phyloP scores from a whole-genome alignment of 352 stramenopile genomes.

The Globisporangium echinulatum region DNA sequence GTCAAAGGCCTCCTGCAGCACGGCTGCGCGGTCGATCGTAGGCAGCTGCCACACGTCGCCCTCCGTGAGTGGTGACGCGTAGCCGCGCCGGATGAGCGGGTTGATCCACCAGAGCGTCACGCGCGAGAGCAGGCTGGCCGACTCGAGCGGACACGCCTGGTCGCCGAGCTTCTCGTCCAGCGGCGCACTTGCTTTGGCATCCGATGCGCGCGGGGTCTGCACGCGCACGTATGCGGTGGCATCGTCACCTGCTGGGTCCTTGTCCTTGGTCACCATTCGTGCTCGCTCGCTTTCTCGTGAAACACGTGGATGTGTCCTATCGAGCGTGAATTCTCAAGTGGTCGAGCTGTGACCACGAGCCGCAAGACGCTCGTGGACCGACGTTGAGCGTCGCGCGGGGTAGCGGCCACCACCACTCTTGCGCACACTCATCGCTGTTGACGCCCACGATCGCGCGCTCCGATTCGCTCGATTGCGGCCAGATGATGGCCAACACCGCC shows the following conservation, averaged over 20 bases:
- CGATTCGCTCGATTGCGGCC: no score
- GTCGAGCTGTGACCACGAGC: no score
- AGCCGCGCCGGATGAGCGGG: slow-evolving; percentile 13
- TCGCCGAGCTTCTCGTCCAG: slow-evolving; percentile 1
- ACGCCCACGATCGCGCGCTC: no score
- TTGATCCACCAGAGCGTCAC: slow-evolving; percentile 19
- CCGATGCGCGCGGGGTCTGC: slow-evolving; percentile 9
- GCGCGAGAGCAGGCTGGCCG: slow-evolving; percentile 14
- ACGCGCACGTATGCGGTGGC: slow-evolving; percentile 11
- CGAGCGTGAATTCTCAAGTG: no score
- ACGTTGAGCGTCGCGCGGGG: no score
- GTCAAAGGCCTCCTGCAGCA: slow-evolving; percentile 23
- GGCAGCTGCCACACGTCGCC: slow-evolving; percentile 27
- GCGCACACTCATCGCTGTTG: no score
- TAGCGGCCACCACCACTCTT: no score
- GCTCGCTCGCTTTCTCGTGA: no score
- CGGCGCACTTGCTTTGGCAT: not conserved
- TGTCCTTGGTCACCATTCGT: not conserved
- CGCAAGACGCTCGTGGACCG: no score
- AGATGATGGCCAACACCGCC: no score
- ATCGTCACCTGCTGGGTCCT: not conserved
- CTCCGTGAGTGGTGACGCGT: slow-evolving; percentile 17
- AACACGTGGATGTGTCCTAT: no score
- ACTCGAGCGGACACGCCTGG: slow-evolving; percentile 15
- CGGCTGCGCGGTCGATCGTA: slow-evolving; percentile 10